Percentiles rank a stretch among this genome's conserved stretches.
Evolutionary conservation across 148 eudicot species (phyloP).

Genomic region (Pharnaceum exiguum): DNA sequence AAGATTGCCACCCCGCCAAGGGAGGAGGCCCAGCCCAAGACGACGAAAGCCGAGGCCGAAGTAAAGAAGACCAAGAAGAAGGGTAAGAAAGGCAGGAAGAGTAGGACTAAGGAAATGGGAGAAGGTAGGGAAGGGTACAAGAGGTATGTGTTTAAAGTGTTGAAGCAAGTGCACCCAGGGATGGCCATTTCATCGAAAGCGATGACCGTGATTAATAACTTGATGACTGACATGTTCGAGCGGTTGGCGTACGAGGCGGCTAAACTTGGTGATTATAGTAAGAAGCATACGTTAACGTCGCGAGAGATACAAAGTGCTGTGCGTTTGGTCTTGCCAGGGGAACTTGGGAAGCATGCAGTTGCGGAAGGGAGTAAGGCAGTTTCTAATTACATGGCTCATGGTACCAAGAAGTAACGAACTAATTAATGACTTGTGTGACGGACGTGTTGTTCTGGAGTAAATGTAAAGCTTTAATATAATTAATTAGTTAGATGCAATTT

Average conservation of each 20-base stretch:
- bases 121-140: conserved; percentile 45
- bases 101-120: conserved; percentile 9
- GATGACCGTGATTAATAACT: conserved; percentile 62
- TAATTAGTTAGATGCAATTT: too few species aligned
- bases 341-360: conserved; percentile 71
- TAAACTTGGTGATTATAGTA: conserved; percentile 18
- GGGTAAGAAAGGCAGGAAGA: conserved; percentile 4
- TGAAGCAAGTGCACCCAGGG: conserved; percentile 86
- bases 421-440: too few species aligned
- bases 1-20: conserved; percentile 31
- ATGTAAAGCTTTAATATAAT: too few species aligned
- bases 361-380: conserved; percentile 81
- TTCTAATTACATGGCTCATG: conserved; percentile 27
- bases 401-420: not conserved
- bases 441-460: too few species aligned
- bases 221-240: conserved; percentile 79
- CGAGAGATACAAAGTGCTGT: conserved; percentile 81
- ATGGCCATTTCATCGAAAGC: conserved; percentile 62
- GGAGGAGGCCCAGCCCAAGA: conserved; percentile 12
- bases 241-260: conserved; percentile 57
- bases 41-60: not conserved
- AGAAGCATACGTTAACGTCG: conserved; percentile 46
- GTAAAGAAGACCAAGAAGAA: conserved; percentile 4
- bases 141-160: conserved; percentile 50
- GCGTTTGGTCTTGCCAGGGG: conserved; percentile 72